Conservation (phyloP, 768 basidiomycete species). For the Tulasnella sp. region DNA sequence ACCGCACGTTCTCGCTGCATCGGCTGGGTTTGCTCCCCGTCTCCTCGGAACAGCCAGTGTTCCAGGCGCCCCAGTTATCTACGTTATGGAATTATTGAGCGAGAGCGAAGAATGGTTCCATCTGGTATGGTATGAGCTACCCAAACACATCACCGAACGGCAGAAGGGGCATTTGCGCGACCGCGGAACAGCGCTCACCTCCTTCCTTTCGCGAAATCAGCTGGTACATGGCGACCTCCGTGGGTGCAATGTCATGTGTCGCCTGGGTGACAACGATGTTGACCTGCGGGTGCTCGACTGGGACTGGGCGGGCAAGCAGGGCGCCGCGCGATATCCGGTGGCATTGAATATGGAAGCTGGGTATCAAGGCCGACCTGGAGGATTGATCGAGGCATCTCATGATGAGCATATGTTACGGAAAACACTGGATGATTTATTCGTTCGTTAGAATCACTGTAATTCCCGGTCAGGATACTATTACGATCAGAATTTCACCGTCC, state of each 20-base stretch:
- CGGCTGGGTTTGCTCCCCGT: neutral
- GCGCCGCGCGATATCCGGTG: neutral
- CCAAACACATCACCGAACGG: neutral
- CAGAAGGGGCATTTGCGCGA: neutral
- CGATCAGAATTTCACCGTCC: too few relatives aligned
- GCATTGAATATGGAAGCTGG: neutral
- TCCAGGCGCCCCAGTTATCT: neutral
- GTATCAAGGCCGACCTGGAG: neutral
- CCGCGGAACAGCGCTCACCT: neutral
- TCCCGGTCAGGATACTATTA: too few relatives aligned
- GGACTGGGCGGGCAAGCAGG: constrained; percentile 1
- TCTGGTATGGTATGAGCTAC: neutral
- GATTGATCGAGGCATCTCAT: neutral
- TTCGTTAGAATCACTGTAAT: too few relatives aligned
- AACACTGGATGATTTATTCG: too few relatives aligned
- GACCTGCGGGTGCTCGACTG: neutral
- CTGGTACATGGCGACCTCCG: neutral
- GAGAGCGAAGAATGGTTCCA: neutral
- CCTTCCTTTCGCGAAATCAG: neutral
- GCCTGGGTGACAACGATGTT: neutral
- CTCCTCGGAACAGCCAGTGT: neutral
- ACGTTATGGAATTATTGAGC: neutral
- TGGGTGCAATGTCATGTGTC: neutral
- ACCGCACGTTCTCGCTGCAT: neutral
- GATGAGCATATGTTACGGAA: neutral